These are phyloP conservation scores for Scytalidium lignicola DNA, from an alignment of 2,329 filamentous ascomycete genomes.

Conservation along the genomic window DNA sequence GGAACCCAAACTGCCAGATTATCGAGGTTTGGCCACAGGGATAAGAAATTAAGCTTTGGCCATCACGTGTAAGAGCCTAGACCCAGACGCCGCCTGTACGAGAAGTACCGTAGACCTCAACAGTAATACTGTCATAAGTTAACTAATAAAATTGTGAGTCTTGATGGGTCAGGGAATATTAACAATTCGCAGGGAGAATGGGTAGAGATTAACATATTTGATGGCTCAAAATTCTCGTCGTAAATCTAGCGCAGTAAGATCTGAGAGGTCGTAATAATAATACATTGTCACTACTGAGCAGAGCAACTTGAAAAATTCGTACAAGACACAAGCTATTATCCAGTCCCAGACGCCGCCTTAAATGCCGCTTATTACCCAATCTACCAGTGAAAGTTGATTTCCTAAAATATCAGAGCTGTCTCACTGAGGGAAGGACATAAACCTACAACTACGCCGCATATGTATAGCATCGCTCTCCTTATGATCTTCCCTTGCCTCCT, in stretches of 20 bases:
- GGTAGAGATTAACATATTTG: no score
- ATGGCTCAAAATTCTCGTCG: no score
- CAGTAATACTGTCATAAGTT: no score
- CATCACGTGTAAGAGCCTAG: background rate
- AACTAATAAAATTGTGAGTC: no score
- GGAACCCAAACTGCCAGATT: background rate
- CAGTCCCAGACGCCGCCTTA: background rate
- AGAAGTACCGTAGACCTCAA: no score
- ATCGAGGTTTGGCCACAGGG: slow-evolving; percentile 2
- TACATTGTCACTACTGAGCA: background rate
- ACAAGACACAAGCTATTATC: background rate
- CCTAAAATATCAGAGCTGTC: background rate
- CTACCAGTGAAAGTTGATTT: no score
- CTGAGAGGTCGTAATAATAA: no score
- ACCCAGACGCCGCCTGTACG: background rate
- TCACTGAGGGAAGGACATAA: background rate
- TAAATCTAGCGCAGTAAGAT: no score
- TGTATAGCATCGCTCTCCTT: slow-evolving; percentile 78
- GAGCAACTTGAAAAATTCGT: background rate
- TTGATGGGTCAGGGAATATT: no score
- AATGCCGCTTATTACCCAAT: background rate
- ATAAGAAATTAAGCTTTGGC: slow-evolving; percentile 10
- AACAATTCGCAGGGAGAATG: no score
- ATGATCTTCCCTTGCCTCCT: slow-evolving; percentile 84
- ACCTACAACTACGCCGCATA: slow-evolving; percentile 43